Percentiles rank a stretch among this genome's conserved stretches.
These are phyloP conservation scores for Kwoniella shandongensis DNA, from an alignment of 768 basidiomycete species.

Conservation along the genomic window DNA sequence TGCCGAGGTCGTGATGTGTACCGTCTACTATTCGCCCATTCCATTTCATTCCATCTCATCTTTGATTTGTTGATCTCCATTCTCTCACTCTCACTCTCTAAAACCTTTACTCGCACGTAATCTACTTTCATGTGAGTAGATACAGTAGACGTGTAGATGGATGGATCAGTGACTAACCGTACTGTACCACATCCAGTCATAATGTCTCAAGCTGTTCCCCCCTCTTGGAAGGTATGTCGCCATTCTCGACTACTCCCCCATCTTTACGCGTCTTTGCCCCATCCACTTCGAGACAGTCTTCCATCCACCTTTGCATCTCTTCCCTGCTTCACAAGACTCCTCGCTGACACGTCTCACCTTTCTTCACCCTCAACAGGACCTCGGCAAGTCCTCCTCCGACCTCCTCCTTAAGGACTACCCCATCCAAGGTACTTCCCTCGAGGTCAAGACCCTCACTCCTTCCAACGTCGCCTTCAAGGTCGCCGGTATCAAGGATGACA, in stretches of 20 bases:
- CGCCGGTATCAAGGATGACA: conserved; percentile 74
- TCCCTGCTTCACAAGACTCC: no score
- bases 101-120: conserved; percentile 7
- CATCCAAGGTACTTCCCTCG: conserved; percentile 60
- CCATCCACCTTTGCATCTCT: no score
- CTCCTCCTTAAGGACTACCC: conserved; percentile 89
- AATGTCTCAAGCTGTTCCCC: conserved; percentile 90
- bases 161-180: neutral
- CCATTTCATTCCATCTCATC: no score
- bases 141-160: neutral
- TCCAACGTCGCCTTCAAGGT: conserved; percentile 93
- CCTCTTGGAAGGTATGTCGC: conserved; percentile 82
- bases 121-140: conserved; percentile 11
- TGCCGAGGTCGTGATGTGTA: no score
- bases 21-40: no score
- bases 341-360: no score
- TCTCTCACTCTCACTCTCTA: neutral
- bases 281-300: no score
- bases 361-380: conserved; percentile 39
- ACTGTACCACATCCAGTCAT: conserved; percentile 5
- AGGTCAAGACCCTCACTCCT: conserved; percentile 57
- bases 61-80: neutral
- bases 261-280: neutral
- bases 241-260: neutral
- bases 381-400: conserved; percentile 95